These are phyloP conservation scores for Turritis glabra DNA, from an alignment of 345 rosid species.

Conservation along the genomic window DNA sequence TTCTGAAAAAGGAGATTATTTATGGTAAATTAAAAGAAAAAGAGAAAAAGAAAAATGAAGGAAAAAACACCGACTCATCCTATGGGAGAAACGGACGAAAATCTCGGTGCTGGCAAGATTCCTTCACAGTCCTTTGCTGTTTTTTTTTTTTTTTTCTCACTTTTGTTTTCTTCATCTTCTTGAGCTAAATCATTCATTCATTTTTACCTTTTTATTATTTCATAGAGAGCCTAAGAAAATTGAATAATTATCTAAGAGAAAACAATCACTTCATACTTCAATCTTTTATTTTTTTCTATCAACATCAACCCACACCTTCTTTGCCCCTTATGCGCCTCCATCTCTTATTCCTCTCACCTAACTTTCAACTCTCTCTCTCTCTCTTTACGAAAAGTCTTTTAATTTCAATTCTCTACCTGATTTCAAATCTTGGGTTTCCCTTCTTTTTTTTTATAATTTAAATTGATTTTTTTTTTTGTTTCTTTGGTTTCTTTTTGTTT, in stretches of 20 bases:
- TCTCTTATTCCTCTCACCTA: slow-evolving; percentile 22
- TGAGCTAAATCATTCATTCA: background rate
- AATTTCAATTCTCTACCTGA: slow-evolving; percentile 21
- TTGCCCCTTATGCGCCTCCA: slow-evolving; percentile 36
- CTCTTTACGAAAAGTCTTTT: slow-evolving; percentile 2
- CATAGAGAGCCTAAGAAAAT: slow-evolving; percentile 7
- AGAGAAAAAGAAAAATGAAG: background rate
- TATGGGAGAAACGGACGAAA: slow-evolving; percentile 59
- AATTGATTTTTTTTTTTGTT: background rate
- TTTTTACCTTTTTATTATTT: slow-evolving; percentile 10
- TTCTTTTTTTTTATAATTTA: background rate
- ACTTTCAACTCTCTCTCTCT: slow-evolving; percentile 26
- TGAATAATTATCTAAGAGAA: slow-evolving; percentile 26
- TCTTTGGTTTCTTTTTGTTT: too few species aligned
- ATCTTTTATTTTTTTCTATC: slow-evolving; percentile 17
- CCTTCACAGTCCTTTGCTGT: slow-evolving; percentile 41
- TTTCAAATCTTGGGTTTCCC: slow-evolving; percentile 26
- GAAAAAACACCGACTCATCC: slow-evolving; percentile 42
- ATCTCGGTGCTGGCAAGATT: slow-evolving; percentile 78
- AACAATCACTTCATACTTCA: slow-evolving; percentile 37
- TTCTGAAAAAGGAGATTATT: slow-evolving; percentile 21
- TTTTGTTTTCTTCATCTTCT: background rate
- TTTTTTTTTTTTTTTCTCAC: background rate
- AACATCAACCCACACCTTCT: slow-evolving; percentile 39
- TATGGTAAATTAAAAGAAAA: background rate